Evolutionary conservation across 805 yeast species (phyloP).

Genomic region (Blastobotrys mokoenaii): DNA sequence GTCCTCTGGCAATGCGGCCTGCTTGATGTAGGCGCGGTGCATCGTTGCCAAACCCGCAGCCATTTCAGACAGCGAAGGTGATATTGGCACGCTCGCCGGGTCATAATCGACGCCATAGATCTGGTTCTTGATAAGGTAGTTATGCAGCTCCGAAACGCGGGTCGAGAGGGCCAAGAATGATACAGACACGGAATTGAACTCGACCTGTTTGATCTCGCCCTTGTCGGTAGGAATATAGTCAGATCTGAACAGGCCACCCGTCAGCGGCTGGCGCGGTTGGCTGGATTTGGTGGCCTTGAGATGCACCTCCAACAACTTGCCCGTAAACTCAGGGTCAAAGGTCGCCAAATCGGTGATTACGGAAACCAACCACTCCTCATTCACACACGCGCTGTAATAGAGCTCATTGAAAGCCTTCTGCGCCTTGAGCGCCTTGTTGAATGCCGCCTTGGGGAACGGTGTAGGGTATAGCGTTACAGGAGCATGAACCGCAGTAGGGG

Average conservation of each 20-base stretch:
- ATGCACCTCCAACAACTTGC: constrained; percentile 60
- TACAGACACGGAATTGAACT: constrained; percentile 91
- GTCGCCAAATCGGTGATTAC: constrained; percentile 38
- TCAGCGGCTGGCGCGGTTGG: constrained; percentile 50
- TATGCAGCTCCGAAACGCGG: constrained; percentile 70
- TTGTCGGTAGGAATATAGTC: constrained; percentile 57
- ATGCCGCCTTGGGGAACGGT: constrained; percentile 66
- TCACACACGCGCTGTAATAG: constrained; percentile 55
- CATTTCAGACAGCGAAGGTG: constrained; percentile 53
- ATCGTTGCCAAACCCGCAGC: constrained; percentile 67
- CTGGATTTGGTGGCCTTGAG: constrained; percentile 27
- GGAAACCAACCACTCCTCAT: constrained; percentile 53
- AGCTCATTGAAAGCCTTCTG: constrained; percentile 65
- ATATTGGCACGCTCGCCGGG: constrained; percentile 48
- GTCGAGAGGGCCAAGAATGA: constrained; percentile 89
- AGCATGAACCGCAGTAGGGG: constrained; percentile 47
- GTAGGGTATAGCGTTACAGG: constrained; percentile 91
- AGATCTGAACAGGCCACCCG: constrained; percentile 80
- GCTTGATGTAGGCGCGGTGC: constrained; percentile 41
- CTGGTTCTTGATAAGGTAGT: constrained; percentile 37
- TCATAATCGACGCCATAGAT: constrained; percentile 20
- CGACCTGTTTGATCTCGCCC: constrained; percentile 76
- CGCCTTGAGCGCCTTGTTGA: constrained; percentile 55
- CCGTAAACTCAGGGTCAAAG: constrained; percentile 73
- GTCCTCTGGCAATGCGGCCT: neutral